These are phyloP conservation scores for Camellia sinensis DNA, from an alignment of 148 eudicot genomes.

Conservation along the genomic window DNA sequence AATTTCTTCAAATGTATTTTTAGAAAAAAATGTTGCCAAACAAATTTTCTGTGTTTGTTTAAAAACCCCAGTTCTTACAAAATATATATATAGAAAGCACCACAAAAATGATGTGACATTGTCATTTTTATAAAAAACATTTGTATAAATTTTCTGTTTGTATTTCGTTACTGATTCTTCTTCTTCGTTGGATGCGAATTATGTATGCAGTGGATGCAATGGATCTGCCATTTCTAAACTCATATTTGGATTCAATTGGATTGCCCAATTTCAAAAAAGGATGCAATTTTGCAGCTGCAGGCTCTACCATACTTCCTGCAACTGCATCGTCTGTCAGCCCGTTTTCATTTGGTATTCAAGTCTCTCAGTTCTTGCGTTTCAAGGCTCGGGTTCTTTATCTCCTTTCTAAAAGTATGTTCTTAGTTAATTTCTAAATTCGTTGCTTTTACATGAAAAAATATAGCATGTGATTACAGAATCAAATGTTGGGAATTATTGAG, in stretches of 20 bases:
- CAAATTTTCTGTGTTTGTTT: no score
- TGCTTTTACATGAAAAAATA: not conserved
- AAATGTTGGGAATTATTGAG: not conserved
- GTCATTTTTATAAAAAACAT: no score
- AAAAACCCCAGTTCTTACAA: no score
- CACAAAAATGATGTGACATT: no score
- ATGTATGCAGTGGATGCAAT: conserved; percentile 80
- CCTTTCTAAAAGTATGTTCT: conserved; percentile 43
- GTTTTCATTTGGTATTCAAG: conserved; percentile 88
- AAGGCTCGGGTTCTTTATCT: conserved; percentile 61
- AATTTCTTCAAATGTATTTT: no score
- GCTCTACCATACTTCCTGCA: conserved; percentile 75
- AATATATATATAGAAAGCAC: no score
- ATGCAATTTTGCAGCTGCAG: conserved; percentile 87
- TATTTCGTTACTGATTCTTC: not conserved
- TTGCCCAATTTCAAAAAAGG: conserved; percentile 69
- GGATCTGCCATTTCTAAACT: conserved; percentile 77
- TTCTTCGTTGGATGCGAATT: not conserved
- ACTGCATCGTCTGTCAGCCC: conserved; percentile 73
- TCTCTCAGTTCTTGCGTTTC: conserved; percentile 81
- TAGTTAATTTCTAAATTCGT: not conserved
- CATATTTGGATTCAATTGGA: conserved; percentile 76
- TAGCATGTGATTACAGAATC: not conserved
- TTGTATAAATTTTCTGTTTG: no score
- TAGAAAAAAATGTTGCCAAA: no score